Percentiles rank a stretch among this genome's conserved stretches.
Conservation (phyloP, 495 filamentous ascomycete species). For the Penicillium taxi region DNA sequence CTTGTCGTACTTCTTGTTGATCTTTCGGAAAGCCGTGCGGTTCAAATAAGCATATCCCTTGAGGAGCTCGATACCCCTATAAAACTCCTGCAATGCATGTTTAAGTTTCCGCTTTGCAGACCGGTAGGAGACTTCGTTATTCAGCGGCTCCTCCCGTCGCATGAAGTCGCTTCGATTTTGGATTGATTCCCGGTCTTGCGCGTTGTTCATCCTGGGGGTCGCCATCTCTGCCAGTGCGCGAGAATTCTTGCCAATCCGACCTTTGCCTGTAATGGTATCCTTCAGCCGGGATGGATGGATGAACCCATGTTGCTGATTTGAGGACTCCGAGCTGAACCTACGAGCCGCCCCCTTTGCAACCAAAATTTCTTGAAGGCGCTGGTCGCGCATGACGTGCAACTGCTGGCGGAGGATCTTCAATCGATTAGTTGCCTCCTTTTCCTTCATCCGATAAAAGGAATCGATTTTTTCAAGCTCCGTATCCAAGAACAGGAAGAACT, state of each 20-base stretch:
- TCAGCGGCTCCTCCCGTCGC: conserved; percentile 41
- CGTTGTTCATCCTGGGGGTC: conserved; percentile 35
- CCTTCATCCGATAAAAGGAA: conserved; percentile 72
- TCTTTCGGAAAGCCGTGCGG: conserved; percentile 87
- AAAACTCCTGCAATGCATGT: conserved; percentile 81
- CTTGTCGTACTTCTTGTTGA: conserved; percentile 99
- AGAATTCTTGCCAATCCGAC: conserved; percentile 49
- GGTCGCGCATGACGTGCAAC: conserved; percentile 79
- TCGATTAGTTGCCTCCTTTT: conserved; percentile 66
- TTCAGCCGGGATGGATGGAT: conserved; percentile 21
- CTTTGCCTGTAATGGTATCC: conserved; percentile 21
- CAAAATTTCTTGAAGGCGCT: conserved; percentile 62
- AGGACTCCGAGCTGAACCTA: conserved; percentile 1
- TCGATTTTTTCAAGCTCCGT: conserved; percentile 78
- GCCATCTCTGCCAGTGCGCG: conserved; percentile 46
- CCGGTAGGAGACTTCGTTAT: conserved; percentile 63
- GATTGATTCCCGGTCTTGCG: conserved; percentile 22
- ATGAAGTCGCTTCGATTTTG: conserved; percentile 54
- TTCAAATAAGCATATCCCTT: conserved; percentile 88
- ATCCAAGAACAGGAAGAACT: conserved; percentile 76
- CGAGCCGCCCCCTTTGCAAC: conserved; percentile 11
- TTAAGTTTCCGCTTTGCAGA: conserved; percentile 87
- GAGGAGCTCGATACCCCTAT: conserved; percentile 81
- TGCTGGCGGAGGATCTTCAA: conserved; percentile 66
- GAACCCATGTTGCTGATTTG: conserved; percentile 11